Evolutionary conservation across 1,139 yeast species (phyloP), one percentile per base, ranked within the genome.

Genomic region (Sugiyamaella pinicola): DNA sequence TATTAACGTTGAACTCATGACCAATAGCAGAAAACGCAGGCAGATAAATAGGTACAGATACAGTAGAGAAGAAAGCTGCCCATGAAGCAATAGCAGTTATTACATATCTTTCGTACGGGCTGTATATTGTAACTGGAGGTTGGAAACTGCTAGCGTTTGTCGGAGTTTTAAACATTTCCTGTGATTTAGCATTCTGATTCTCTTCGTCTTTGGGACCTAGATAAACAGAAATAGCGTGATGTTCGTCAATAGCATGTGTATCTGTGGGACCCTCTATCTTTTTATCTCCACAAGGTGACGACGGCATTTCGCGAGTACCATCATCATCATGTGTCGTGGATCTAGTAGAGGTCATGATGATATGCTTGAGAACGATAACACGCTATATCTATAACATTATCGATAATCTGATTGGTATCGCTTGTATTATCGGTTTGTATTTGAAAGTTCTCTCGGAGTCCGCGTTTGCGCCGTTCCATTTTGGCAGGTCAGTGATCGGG

Each of bases 11-110:
- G 61, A 87, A 85, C 26, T 79, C 69, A 0, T 66, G 58, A 26
- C 80, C 77, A 4, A 87, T 69, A 8, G 74, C 74, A 0, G 83
- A 79, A 21, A 87, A 68, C 0, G 87, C 89, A 0, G 95, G 95
- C 65, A 84, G 83, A 64, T 84, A 87, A 19, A 87, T 84, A 0
- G 93, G 83, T 54, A 82, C 77, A 2, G 87, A 80, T n/a, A 84
- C 69, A 0, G 88, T 74, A 0, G 93, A 84, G 71, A 84, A 81
- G 31, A 82, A 64, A 0, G 84, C 83, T 1, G 77, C 71, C 10
- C 70, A 58, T 0, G 84, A 73, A 43, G 79, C 71, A 2, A 79
- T 60, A 0, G 68, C 48, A 0, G 77, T 73, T 15, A 81, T 60
- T 6, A 67, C 26, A 33, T 63, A 54, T 52, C 74, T 71, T 54